Base-by-base conservation (phyloP, 192 early-diverging fungal genomes). In the Podila epigama region DNA sequence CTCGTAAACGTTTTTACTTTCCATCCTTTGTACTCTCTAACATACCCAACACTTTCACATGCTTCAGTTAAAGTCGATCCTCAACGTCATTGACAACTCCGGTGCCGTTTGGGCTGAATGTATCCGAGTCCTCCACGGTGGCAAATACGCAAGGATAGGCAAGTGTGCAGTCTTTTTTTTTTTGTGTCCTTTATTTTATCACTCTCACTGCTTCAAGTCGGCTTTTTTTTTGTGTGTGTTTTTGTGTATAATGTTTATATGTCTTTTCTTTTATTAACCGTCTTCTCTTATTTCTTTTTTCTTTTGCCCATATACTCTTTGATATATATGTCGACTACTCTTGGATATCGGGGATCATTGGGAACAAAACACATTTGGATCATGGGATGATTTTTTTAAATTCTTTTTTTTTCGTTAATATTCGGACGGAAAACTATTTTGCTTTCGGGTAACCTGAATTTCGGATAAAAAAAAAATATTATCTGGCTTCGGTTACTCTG, bases 21-120 rank as follows among this genome's bases (percentile, higher is more conserved):
- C n/a, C n/a, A n/a, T 12, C 20, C 35, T 31, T 51, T 44, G 5
- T 1, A 6, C 34, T 13, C 27, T 28, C n/a, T 32, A 29, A 44
- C 35, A 53, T 25, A 33, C 22, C 42, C 22, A 15, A 57, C 48
- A 36, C 53, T 35, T n/a, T 28, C 48, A 28, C 22, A 59, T 93
- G 93, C 91, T 95, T 70, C 88, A 90, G 78, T 81, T 94, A 51
- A 92, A 94, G 66, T 88, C 88, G n/a, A 83, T 88, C 62, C 81
- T 94, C 58, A 92, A 94, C 79, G 95, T 97, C 55, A 98, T 99
- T 80, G 97, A 99, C 88, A 99, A 99, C 87, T 94, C 94, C 33
- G 96, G 97, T 9, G 97, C 95, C 20, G 79, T 94, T 27, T 75
- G 96, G 53, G 95, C 92, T 27, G 97, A 99, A 83, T 97, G 96